Base-by-base conservation (phyloP, 169 alveolate genomes). In the Babesia bovis region DNA sequence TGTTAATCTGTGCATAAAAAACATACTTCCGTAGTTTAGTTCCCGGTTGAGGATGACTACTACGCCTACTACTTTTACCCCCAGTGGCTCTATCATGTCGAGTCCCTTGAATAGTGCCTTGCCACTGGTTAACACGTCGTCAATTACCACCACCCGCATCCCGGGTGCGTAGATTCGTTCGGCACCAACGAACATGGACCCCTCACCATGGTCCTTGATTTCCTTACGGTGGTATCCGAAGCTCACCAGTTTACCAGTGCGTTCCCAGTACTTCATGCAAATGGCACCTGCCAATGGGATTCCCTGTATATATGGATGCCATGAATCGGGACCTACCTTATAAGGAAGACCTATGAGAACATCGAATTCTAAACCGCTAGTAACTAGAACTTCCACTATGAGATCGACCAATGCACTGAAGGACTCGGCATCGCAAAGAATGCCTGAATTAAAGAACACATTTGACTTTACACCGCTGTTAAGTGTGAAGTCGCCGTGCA, bases 161-260 rank as follows among this genome's bases (percentile, higher is more conserved):
- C 81, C 81, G n/a, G 51, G 56, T 17, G 53, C 77, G 60, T 58
- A 68, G 28, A 28, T 63, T 26, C 45, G 26, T 13, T 47, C 55
- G 4, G 75, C 66, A 4, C 82, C 83, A 4, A 78, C 87, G 52
- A 78, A 78, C 30, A 68, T 44, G 33, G 71, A 51, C 15, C 52
- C 70, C 26, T 78, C 87, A n/a, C 83, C 87, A 63, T 78, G 83
- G 49, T 67, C 78, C 76, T 78, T 78, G 42, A 52, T 51, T 32
- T 78, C 87, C 69, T 78, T 78, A 21, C 87, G 23, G 77, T 78
- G 83, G 60, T 78, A 78, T 7, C 72, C 87, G 69, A 28, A 78
- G 53, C 45, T 38, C 30, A 78, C 83, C 15, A 41, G n/a, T 57
- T 60, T 78, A 35, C 87, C 87, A 0, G 87, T 78, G 19, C 26